phyloP scores from a whole-genome alignment of 73 alveolate species.

The Paramecium sexaurelia region DNA sequence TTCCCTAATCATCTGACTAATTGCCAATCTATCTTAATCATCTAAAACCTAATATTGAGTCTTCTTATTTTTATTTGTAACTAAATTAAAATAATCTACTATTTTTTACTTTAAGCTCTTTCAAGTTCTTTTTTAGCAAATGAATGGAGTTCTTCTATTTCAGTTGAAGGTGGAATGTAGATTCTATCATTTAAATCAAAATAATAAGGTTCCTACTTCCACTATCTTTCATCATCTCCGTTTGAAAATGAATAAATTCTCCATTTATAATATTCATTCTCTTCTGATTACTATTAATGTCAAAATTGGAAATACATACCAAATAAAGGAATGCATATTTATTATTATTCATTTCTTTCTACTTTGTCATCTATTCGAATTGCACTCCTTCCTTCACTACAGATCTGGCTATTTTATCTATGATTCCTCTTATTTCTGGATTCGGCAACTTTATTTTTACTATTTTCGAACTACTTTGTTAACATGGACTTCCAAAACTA shows the following conservation, averaged over 20 bases:
- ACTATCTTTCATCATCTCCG: conserved; percentile 64
- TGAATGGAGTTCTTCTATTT: conserved; percentile 45
- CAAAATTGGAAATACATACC: neutral
- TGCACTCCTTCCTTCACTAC: neutral
- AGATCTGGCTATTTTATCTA: conserved; percentile 7
- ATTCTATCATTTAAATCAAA: conserved; percentile 30
- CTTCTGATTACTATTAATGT: neutral
- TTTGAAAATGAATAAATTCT: conserved; percentile 36
- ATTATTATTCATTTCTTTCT: conserved; percentile 24
- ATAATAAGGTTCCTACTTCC: conserved; percentile 64
- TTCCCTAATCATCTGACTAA: conserved; percentile 19
- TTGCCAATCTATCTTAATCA: conserved; percentile 35
- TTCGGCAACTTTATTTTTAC: conserved; percentile 12
- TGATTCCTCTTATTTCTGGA: neutral
- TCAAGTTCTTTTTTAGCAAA: conserved; percentile 35
- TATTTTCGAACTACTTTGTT: neutral
- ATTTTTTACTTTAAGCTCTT: conserved; percentile 20
- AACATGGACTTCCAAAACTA: conserved; percentile 8
- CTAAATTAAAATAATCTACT: neutral
- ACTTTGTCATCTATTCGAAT: neutral
- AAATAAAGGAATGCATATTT: conserved; percentile 30
- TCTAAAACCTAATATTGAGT: neutral
- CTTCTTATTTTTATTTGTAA: neutral
- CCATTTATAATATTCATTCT: conserved; percentile 65
- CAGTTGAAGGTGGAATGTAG: conserved; percentile 49